phyloP scores from a whole-genome alignment of 2,329 filamentous ascomycete species.

The Neopestalotiopsis sp. region DNA sequence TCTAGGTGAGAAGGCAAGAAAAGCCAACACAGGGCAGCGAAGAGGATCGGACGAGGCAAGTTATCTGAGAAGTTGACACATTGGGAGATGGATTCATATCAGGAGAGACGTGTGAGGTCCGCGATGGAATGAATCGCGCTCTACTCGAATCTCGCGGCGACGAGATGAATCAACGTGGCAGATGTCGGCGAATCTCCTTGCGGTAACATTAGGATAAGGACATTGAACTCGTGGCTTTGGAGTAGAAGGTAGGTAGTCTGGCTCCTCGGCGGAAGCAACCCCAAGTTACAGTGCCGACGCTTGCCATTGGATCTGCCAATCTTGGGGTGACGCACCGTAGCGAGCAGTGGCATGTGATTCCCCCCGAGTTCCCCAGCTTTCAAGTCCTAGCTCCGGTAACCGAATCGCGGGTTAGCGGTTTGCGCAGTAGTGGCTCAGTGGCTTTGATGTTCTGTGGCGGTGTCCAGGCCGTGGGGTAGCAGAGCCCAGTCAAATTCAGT shows the following conservation, averaged over 20 bases:
- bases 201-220: neutral
- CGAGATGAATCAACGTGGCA: neutral
- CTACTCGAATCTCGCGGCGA: neutral
- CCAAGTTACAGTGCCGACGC: constrained; percentile 4
- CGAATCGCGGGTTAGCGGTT: neutral
- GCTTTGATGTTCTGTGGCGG: neutral
- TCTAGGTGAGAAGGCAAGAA: neutral
- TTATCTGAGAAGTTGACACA: neutral
- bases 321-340: constrained; percentile 14
- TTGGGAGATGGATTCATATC: neutral
- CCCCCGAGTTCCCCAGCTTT: constrained; percentile 17
- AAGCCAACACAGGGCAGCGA: neutral
- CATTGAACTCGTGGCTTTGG: neutral
- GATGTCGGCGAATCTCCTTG: neutral
- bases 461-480: constrained; percentile 7
- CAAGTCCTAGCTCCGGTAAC: constrained; percentile 2
- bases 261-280: constrained; percentile 17
- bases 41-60: neutral
- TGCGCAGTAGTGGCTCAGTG: neutral
- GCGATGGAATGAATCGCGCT: neutral
- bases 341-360: constrained; percentile 20
- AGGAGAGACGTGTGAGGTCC: neutral
- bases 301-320: constrained; percentile 8
- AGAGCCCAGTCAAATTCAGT: neutral
- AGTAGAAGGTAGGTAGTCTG: neutral